Evolutionary conservation across 768 basidiomycete genomes (phyloP), one percentile per base, ranked within the genome.

Genomic region (Leucosporidium yakuticum): DNA sequence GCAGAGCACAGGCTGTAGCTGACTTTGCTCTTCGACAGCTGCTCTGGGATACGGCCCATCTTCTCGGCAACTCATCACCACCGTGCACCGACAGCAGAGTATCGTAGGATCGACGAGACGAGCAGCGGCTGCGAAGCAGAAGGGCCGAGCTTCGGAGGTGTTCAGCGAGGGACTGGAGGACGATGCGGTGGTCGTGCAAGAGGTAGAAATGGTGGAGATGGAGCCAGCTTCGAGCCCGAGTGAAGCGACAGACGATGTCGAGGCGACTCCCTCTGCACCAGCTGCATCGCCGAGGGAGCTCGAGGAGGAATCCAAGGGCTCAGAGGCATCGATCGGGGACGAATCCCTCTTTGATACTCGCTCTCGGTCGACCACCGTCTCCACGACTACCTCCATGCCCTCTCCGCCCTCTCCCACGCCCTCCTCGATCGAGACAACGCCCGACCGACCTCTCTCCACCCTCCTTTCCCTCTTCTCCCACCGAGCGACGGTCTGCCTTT

Each of bases 381-480:
- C 27, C 21, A 19, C 53, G 4, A 2, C 53, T 11, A 25, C 27
- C 9, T 54, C 53, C 19, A 6, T 19, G 15, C 25, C 31, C 2
- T 23, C 53, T 31, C 27, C 25, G 29, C n/a, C n/a, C n/a, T 29
- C 11, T 19, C 31, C 53, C 27, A 54, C 9, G 14, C 27, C 25
- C 27, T 54, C 53, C 14, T 31, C 25, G 53, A 54, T 17, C 31
- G 27, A 25, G 14, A 54, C 53, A 5, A 54, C 53, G 27, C 53
- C 53, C 53, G 53, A 25, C 17, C 53, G 53, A 27, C 53, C 53
- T 19, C 53, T 54, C 53, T 54, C 53, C 12, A 27, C 53, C 53
- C 27, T 54, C 21, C 53, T 54, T 27, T 54, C 53, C 53, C 14
- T n/a, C 53, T 54, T 54, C 53, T 54, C 53, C 25, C 31, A 54